Evolutionary conservation across 1,284 basidiomycete genomes (phyloP), one percentile per base, ranked within the genome.

Genomic region (Microbotryum silenes-acaulis): DNA sequence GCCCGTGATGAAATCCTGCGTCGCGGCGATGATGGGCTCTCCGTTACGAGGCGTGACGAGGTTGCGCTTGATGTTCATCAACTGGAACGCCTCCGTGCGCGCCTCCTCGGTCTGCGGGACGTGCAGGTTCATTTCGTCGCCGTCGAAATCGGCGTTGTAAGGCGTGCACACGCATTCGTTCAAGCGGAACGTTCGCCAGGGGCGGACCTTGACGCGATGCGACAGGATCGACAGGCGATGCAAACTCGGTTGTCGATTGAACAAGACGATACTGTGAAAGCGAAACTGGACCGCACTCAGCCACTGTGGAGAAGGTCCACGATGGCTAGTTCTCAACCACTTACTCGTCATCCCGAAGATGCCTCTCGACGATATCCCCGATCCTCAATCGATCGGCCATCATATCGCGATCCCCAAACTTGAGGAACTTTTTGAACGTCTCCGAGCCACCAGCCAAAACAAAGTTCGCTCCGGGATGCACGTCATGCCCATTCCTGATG

Each of bases 191-290:
- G 96, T 92, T 69, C 94, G 80, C 96, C 96, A 99, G 45, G 96
- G 96, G 37, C 96, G 82, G 60, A 99, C 84, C 81, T 94, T 94
- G 61, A 85, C 94, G 67, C 92, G 81, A 79, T 99, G 96, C 74
- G 92, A 97, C 91, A 98, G 98, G 76, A 99, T 98, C 1, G 93
- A 97, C 23, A 97, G 80, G 85, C 92, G 94, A 78, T 99, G 96
- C 73, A 99, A 80, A 83, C 89, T 93, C 6, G 96, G 96, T 75
- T 99, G 96, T 64, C 96, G 92, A 77, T 99, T 99, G 80, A 99
- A 99, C 48, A 99, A 80, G 1, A 97, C 91, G 65, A 98, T 88
- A 75, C 79, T 80, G 68, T 16, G 6, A 29, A 57, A n/a, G n/a
- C 9, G 8, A 3, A n/a, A 1, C 27, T 6, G 0, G 31, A 1